These are phyloP conservation scores for Coccomyxa sp. DNA, from an alignment of 139 green algal species.

Conservation along the genomic window DNA sequence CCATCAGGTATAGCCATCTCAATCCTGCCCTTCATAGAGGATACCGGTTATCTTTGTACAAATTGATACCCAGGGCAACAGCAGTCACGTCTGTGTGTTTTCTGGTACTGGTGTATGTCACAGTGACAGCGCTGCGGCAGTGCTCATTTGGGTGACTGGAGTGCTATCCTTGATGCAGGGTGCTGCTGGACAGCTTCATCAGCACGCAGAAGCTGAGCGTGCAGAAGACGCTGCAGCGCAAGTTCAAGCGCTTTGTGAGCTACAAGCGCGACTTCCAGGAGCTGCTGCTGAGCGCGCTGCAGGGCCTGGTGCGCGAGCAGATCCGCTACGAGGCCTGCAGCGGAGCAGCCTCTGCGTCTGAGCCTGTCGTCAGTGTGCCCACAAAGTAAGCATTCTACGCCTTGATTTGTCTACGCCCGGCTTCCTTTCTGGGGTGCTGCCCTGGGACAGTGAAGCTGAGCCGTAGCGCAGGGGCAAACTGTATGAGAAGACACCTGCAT, in stretches of 20 bases:
- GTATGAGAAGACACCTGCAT: neutral
- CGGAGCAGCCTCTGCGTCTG: neutral
- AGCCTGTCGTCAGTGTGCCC: slow-evolving; percentile 2
- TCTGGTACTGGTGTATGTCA: too few species aligned
- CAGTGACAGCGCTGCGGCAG: too few species aligned
- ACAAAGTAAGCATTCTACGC: slow-evolving; percentile 8
- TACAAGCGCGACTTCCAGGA: slow-evolving; percentile 43
- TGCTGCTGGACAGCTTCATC: slow-evolving; percentile 96
- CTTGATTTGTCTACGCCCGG: too few species aligned
- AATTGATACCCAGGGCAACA: too few species aligned
- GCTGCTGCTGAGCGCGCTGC: slow-evolving; percentile 53
- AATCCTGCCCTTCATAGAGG: too few species aligned
- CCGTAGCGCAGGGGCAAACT: slow-evolving; percentile 12
- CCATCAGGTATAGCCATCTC: too few species aligned
- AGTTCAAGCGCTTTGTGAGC: slow-evolving; percentile 63
- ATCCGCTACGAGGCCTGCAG: slow-evolving; percentile 7
- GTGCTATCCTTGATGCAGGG: slow-evolving; percentile 39
- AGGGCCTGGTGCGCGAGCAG: slow-evolving; percentile 26
- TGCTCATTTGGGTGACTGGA: neutral
- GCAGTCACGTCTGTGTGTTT: too few species aligned
- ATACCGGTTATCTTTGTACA: too few species aligned
- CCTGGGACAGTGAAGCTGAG: neutral
- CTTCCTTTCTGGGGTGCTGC: neutral
- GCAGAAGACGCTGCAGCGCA: slow-evolving; percentile 80
- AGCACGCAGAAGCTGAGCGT: slow-evolving; percentile 92